Conservation (phyloP, 2,329 filamentous ascomycete genomes). For the Ramularia endophylla region DNA sequence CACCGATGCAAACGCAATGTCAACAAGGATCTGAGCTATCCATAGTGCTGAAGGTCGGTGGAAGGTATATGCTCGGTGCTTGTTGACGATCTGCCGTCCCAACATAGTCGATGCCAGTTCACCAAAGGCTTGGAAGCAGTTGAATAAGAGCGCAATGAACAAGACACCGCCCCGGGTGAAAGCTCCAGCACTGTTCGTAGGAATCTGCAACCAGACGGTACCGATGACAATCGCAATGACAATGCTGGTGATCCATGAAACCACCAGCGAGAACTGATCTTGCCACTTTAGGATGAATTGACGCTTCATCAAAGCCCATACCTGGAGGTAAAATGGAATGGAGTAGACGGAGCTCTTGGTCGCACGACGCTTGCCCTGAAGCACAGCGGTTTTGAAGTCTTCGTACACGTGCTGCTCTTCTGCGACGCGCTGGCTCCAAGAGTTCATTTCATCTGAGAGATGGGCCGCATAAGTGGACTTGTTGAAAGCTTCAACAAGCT, state of each 20-base stretch:
- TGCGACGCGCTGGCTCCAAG: slow-evolving; percentile 60
- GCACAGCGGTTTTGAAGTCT: slow-evolving; percentile 70
- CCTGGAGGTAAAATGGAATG: slow-evolving; percentile 74
- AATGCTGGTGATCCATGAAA: slow-evolving; percentile 66
- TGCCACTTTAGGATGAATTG: slow-evolving; percentile 84
- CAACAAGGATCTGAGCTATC: slow-evolving; percentile 76
- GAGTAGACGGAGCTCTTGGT: slow-evolving; percentile 70
- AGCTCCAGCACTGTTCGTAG: slow-evolving; percentile 58
- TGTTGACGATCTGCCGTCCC: slow-evolving; percentile 71
- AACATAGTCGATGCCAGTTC: slow-evolving; percentile 72
- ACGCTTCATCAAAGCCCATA: slow-evolving; percentile 76
- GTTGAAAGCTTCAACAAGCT: slow-evolving; percentile 64
- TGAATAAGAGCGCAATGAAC: slow-evolving; percentile 75
- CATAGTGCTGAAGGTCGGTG: slow-evolving; percentile 76
- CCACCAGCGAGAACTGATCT: slow-evolving; percentile 68
- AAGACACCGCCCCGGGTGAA: slow-evolving; percentile 78
- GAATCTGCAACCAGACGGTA: slow-evolving; percentile 69
- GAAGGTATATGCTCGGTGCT: slow-evolving; percentile 78
- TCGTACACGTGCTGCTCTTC: slow-evolving; percentile 63
- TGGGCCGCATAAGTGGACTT: slow-evolving; percentile 54
- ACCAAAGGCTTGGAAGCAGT: slow-evolving; percentile 79
- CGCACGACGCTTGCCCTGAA: slow-evolving; percentile 72
- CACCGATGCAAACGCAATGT: slow-evolving; percentile 60
- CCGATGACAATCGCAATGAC: slow-evolving; percentile 73
- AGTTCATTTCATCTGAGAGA: slow-evolving; percentile 59